Percentiles rank a stretch among this genome's conserved stretches.
These are phyloP conservation scores for Penicillium polonicum DNA, from an alignment of 2,329 filamentous ascomycete species.

Conservation along the genomic window DNA sequence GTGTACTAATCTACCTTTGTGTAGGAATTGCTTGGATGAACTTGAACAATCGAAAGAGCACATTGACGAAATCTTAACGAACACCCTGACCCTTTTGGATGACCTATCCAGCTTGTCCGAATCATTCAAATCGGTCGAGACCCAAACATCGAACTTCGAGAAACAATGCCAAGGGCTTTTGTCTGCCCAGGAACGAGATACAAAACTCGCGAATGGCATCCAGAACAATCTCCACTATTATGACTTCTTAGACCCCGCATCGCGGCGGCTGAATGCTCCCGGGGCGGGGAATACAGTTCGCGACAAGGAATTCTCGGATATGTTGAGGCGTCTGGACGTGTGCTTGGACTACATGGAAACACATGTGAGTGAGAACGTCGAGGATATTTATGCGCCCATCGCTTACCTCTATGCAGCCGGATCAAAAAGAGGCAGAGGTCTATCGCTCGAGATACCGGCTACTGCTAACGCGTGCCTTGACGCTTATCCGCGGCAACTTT, in stretches of 20 bases:
- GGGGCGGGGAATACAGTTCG: constrained; percentile 84
- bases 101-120: constrained; percentile 76
- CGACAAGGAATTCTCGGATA: constrained; percentile 79
- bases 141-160: constrained; percentile 89
- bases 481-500: constrained; percentile 66
- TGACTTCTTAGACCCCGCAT: constrained; percentile 86
- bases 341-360: constrained; percentile 90
- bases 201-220: constrained; percentile 77
- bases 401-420: constrained; percentile 53
- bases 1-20: constrained; percentile 9
- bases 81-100: constrained; percentile 72
- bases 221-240: constrained; percentile 93
- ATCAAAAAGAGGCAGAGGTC: constrained; percentile 81
- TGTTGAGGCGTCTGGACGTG: constrained; percentile 81
- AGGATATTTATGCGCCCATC: background rate
- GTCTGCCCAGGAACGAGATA: constrained; percentile 74
- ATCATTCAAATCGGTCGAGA: constrained; percentile 83
- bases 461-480: constrained; percentile 68
- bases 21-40: constrained; percentile 75
- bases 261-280: constrained; percentile 84
- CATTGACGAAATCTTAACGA: constrained; percentile 72
- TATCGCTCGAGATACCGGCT: constrained; percentile 87
- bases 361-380: constrained; percentile 58
- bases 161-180: constrained; percentile 87
- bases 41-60: constrained; percentile 77